Conservation (phyloP, 768 basidiomycete genomes). For the Rubroboletus satanas region DNA sequence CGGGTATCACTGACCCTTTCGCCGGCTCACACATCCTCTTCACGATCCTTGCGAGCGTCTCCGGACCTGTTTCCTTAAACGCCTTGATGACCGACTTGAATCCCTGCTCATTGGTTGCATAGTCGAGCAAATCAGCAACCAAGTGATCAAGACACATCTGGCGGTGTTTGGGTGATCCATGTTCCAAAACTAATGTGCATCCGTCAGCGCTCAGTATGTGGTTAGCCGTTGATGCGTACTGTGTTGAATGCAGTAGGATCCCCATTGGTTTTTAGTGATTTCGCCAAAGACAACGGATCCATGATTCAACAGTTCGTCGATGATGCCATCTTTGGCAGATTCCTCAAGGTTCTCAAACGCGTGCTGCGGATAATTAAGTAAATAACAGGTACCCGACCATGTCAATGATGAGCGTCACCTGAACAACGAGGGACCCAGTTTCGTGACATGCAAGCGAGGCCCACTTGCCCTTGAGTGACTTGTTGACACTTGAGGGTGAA, state of each 20-base stretch:
- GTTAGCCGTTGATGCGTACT: constrained; percentile 45
- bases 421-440: constrained; percentile 84
- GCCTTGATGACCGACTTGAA: constrained; percentile 84
- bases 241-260: constrained; percentile 82
- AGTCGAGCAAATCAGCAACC: constrained; percentile 71
- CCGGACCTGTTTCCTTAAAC: constrained; percentile 78
- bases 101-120: constrained; percentile 81
- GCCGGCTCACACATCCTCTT: constrained; percentile 84
- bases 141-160: constrained; percentile 76
- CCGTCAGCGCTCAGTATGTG: constrained; percentile 2
- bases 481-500: constrained; percentile 61
- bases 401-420: constrained; percentile 42
- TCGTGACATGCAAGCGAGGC: constrained; percentile 86
- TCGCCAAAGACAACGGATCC: constrained; percentile 65
- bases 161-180: constrained; percentile 73
- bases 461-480: constrained; percentile 85
- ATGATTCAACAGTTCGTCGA: constrained; percentile 77
- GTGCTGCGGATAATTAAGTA: constrained; percentile 44
- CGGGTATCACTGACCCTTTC: constrained; percentile 50
- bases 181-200: constrained; percentile 63
- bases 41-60: constrained; percentile 69
- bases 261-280: constrained; percentile 86
- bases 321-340: constrained; percentile 78
- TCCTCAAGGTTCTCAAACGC: constrained; percentile 85
- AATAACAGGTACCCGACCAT: constrained; percentile 1